Evolutionary conservation across 2,329 filamentous ascomycete genomes (phyloP), one percentile per base, ranked within the genome.

Genomic region (Pseudomassariella vexata): DNA sequence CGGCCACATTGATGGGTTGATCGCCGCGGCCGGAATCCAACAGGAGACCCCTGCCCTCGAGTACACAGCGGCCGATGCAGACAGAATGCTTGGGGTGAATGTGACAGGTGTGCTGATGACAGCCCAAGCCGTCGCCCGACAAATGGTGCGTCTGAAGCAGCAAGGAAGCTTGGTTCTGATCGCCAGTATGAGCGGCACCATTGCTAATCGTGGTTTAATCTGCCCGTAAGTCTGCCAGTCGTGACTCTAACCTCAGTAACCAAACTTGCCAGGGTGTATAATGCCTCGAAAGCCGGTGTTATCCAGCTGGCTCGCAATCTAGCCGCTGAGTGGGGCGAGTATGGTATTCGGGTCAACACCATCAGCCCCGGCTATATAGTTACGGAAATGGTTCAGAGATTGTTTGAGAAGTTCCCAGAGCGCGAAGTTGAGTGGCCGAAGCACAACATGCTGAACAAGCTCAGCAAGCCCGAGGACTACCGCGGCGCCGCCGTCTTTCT

Each of bases 31-130:
- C 0, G 76, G 76, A 5, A 84, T 87, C 47, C 85, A 94, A 60
- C 83, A 94, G 58, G 86, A 94, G 61, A 87, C 79, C 0, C 62
- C 85, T 0, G 87, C 89, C 2, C 66, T 95, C 34, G 86, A 94
- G 29, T 94, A 94, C 52, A 73, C 76, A 16, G 76, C 83, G 15
- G 70, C 81, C 51, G 83, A 86, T 53, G 77, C 78, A 53, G 78
- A 88, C 54, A 74, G 79, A 57, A 85, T 94, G 67, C 71, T 94
- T 58, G 75, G 83, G 48, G 81, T 90, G 50, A 94, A 95, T 60
- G 70, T 94, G 46, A 92, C 79, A n/a, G 89, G 88, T 9, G 79
- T 73, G 18, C 85, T 87, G 62, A 77, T 89, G 73, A 94, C 86
- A 41, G 86, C 87, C 17, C 85, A 90, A 65, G 86, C 86, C 14